A percentile compares a stretch with the other conserved stretches of the same genome.
Evolutionary conservation across 192 early-diverging fungal species (phyloP).

Genomic region (Coemansia sp.): DNA sequence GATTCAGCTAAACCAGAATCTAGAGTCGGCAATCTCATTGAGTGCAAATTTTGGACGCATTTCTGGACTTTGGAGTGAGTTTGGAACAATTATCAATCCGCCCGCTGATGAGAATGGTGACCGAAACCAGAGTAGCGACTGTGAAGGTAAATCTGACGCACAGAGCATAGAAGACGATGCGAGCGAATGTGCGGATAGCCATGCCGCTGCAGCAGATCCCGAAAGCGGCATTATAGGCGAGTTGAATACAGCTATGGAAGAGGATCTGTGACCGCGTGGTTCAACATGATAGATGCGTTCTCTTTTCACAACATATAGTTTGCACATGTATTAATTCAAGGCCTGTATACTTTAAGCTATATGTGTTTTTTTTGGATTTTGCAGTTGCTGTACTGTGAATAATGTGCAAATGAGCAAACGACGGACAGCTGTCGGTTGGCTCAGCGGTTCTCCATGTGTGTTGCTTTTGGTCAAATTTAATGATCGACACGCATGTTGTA

Average conservation of each 20-base stretch:
- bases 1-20: conserved; percentile 48
- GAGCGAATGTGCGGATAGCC: not conserved
- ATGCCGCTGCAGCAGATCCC: conserved; percentile 5
- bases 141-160: conserved; percentile 1
- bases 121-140: conserved; percentile 31
- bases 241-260: conserved; percentile 1
- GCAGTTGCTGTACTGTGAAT: not conserved
- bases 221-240: not conserved
- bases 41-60: conserved; percentile 42
- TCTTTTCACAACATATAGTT: not conserved
- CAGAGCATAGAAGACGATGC: conserved; percentile 5
- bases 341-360: not conserved
- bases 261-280: not conserved
- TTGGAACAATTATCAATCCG: conserved; percentile 45
- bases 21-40: conserved; percentile 46
- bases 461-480: not conserved
- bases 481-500: not conserved
- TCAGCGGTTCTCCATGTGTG: not conserved
- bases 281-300: not conserved
- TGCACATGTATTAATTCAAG: not conserved
- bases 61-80: conserved; percentile 43
- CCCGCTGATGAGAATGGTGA: conserved; percentile 13
- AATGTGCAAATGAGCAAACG: not conserved
- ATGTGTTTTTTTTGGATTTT: not conserved
- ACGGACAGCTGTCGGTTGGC: not conserved